A percentile compares a stretch with the other conserved stretches of the same genome.
Conservation (phyloP, 441 rosid species). For the Sinapis alba region DNA sequence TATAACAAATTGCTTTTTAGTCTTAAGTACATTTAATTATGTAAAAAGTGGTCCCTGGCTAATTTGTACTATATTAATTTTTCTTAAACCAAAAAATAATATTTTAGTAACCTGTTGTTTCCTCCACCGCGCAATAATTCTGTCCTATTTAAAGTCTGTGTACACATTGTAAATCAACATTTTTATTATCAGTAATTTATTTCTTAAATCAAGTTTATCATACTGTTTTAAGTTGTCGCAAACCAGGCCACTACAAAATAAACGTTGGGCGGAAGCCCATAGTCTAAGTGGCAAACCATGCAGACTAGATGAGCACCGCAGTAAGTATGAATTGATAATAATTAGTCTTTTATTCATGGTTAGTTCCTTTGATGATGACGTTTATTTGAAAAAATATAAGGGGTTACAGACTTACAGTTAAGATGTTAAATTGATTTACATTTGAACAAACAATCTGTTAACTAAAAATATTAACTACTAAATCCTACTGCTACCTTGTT, state of each 20-base stretch:
- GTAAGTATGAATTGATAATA: background rate
- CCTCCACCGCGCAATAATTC: background rate
- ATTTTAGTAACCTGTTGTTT: background rate
- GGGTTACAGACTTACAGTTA: background rate
- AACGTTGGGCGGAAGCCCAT: background rate
- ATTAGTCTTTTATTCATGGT: background rate
- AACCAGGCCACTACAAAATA: background rate
- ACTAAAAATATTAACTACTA: background rate
- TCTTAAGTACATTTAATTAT: background rate
- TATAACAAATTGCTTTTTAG: background rate
- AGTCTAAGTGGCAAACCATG: slow-evolving; percentile 1
- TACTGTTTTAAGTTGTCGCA: slow-evolving; percentile 1
- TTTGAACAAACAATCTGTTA: background rate
- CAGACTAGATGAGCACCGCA: slow-evolving; percentile 1
- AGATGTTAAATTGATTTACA: background rate
- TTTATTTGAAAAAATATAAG: background rate
- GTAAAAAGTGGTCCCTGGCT: background rate
- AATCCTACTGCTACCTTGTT: too few relatives aligned
- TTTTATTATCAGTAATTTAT: background rate
- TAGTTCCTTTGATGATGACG: background rate
- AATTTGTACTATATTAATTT: background rate
- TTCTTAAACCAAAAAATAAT: background rate
- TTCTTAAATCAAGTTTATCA: background rate
- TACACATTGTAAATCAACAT: slow-evolving; percentile 4
- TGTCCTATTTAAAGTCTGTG: background rate